phyloP scores from a whole-genome alignment of 257 asterid species.

The Fraxinus quadrangulata region DNA sequence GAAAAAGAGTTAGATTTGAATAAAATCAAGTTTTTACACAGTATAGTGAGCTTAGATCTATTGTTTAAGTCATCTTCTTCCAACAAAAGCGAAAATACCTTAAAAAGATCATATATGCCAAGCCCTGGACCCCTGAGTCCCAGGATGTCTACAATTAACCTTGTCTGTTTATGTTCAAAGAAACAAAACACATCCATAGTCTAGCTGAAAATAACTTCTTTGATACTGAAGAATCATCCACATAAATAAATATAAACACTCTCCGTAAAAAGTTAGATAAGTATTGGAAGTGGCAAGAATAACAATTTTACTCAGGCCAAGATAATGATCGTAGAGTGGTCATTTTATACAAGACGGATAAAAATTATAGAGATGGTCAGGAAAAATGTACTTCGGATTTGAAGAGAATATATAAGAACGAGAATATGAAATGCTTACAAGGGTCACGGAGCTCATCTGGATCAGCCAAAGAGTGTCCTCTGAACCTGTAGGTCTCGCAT shows the following conservation, averaged over 20 bases:
- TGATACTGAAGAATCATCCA: neutral
- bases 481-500: conserved; percentile 92
- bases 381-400: neutral
- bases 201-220: neutral
- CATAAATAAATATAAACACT: neutral
- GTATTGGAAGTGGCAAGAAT: neutral
- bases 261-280: neutral
- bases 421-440: conserved; percentile 48
- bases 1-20: neutral
- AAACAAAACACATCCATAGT: neutral
- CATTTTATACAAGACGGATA: neutral
- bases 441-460: conserved; percentile 99
- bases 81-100: neutral
- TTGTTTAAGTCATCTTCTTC: neutral
- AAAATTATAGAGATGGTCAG: neutral
- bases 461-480: conserved; percentile 99
- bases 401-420: conserved; percentile 3
- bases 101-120: neutral
- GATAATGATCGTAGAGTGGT: neutral
- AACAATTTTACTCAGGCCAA: neutral
- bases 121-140: neutral
- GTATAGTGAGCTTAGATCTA: neutral
- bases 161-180: neutral
- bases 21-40: neutral
- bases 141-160: neutral